Evolutionary conservation across 1,284 basidiomycete species (phyloP), one percentile per base, ranked within the genome.

Genomic region (Laetiporus sulphureus): DNA sequence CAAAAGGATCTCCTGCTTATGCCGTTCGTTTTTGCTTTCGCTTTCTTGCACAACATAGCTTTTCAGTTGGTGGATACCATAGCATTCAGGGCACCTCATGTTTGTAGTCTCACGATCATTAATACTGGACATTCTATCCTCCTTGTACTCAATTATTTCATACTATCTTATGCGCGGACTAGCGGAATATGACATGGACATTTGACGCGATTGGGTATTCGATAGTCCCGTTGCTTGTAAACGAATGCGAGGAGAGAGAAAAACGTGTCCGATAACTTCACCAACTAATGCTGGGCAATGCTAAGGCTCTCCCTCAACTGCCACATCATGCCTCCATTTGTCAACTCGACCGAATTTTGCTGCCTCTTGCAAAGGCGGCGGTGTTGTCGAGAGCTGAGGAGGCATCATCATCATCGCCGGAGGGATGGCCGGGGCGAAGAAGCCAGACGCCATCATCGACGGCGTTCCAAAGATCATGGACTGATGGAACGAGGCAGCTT

Each of bases 241-340:
- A 29, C 15, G 29, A 36, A 22, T 38, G 34, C 25, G 29, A 21
- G 35, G 32, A n/a, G 35, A 47, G 44, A 36, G 37, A 30, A 47
- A 44, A 36, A 42, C 32, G 38, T 13, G 29, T 30, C 30, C 32
- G 13, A 22, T n/a, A n/a, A n/a, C n/a, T n/a, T n/a, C n/a, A n/a
- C n/a, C n/a, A n/a, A n/a, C n/a, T n/a, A n/a, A n/a, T n/a, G n/a
- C n/a, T n/a, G n/a, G n/a, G 36, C 15, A 20, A 31, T 32, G 42
- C 38, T 35, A 52, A 32, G 48, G 57, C 44, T 73, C 65, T n/a
- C 73, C 75, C 53, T 85, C 83, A 15, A 81, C 76, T 21, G 77
- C 78, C 37, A 90, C 83, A 52, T 84, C 77, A 46, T 73, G 77
- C 53, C 86, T 75, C 86, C 86, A 90, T 46, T 73, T 73, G 60